These are phyloP conservation scores for Leishmania mexicana DNA, from an alignment of 208 protist species.

Conservation along the genomic window DNA sequence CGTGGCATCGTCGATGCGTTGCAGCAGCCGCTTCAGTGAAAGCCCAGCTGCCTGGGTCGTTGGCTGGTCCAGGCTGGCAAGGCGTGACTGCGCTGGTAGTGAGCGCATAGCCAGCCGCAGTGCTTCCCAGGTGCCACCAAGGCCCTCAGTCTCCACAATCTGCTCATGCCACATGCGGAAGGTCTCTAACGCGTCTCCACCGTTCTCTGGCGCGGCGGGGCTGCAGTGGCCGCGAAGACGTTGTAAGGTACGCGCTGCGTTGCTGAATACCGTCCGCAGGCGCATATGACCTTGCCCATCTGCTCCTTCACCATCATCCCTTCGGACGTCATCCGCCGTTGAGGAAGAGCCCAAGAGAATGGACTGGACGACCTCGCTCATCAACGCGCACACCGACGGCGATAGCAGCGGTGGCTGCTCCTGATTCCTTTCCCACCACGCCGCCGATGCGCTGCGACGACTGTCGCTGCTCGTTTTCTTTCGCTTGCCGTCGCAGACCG, in stretches of 20 bases:
- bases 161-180: conserved; percentile 1
- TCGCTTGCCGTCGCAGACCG: background rate
- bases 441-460: background rate
- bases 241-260: background rate
- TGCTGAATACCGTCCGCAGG: background rate
- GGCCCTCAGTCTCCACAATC: conserved; percentile 2
- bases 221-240: background rate
- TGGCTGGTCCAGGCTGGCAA: background rate
- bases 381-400: background rate
- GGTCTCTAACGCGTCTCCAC: background rate
- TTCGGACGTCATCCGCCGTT: background rate
- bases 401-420: background rate
- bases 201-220: background rate
- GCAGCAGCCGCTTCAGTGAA: background rate
- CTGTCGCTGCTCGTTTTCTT: background rate
- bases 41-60: background rate
- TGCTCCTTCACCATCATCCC: background rate
- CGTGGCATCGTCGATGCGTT: conserved; percentile 44
- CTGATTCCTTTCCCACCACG: background rate
- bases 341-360: background rate
- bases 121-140: background rate
- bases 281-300: background rate
- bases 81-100: background rate
- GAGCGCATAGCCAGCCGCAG: background rate
- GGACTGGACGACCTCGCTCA: background rate